Conservation (phyloP, 2,329 filamentous ascomycete species). For the Botrytis fragariae region DNA sequence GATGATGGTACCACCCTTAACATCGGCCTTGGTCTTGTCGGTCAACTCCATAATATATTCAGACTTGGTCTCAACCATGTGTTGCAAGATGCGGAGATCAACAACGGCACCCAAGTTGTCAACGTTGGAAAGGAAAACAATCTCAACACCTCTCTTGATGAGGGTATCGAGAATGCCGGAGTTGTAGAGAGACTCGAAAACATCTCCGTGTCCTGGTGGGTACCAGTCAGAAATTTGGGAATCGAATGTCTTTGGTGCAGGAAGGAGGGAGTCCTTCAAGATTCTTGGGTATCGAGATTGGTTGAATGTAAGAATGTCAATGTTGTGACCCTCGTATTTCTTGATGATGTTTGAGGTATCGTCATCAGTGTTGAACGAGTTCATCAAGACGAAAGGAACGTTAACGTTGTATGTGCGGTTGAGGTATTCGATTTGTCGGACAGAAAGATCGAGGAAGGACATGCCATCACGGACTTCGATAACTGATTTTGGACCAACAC, state of each 20-base stretch:
- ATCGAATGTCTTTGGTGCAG: slow-evolving; percentile 84
- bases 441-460: slow-evolving; percentile 98
- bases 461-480: slow-evolving; percentile 99
- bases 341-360: slow-evolving; percentile 99
- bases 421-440: slow-evolving; percentile 97
- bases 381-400: slow-evolving; percentile 98
- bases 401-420: slow-evolving; percentile 98
- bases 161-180: slow-evolving; percentile 97
- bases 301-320: slow-evolving; percentile 99
- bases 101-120: slow-evolving; percentile 98
- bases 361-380: slow-evolving; percentile 99
- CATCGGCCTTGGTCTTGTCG: slow-evolving; percentile 99
- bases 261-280: slow-evolving; percentile 95
- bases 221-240: slow-evolving; percentile 97
- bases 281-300: slow-evolving; percentile 98
- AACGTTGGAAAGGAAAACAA: slow-evolving; percentile 97
- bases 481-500: slow-evolving; percentile 97
- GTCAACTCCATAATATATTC: slow-evolving; percentile 99
- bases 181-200: slow-evolving; percentile 99
- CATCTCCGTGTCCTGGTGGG: slow-evolving; percentile 97
- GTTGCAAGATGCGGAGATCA: slow-evolving; percentile 95
- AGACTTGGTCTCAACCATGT: slow-evolving; percentile 96
- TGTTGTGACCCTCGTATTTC: slow-evolving; percentile 99
- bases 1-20: slow-evolving; percentile 99
- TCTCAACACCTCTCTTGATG: slow-evolving; percentile 90